phyloP scores from a whole-genome alignment of 2,329 filamentous ascomycete genomes.

The Celoporthe dispersa region DNA sequence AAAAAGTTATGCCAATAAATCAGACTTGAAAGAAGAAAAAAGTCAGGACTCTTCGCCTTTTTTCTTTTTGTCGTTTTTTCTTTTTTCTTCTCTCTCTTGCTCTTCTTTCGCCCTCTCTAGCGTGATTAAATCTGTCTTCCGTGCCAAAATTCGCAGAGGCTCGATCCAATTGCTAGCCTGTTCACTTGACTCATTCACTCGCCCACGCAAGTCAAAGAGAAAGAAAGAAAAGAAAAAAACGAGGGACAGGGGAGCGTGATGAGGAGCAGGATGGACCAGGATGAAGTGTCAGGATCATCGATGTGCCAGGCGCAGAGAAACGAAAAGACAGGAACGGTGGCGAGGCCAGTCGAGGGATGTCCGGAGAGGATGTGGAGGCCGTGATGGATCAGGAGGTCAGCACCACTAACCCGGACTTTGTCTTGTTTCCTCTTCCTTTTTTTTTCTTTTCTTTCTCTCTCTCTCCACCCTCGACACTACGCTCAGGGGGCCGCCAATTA shows the following conservation, averaged over 20 bases:
- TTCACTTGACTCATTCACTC: not conserved
- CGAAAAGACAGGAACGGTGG: too few relatives aligned
- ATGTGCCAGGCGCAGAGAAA: not conserved
- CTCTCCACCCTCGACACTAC: not conserved
- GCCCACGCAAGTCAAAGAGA: not conserved
- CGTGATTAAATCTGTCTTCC: not conserved
- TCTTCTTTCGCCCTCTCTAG: not conserved
- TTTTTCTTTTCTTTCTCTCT: not conserved
- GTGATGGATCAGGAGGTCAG: not conserved
- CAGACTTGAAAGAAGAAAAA: too few relatives aligned
- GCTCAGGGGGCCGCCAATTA: not conserved
- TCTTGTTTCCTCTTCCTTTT: too few relatives aligned
- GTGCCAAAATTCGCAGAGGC: not conserved
- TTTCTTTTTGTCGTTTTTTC: not conserved
- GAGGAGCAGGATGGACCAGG: not conserved
- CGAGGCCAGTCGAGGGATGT: not conserved
- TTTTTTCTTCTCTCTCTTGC: not conserved
- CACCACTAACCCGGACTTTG: not conserved
- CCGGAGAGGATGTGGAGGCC: not conserved
- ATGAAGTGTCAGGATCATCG: not conserved
- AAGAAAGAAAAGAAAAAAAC: too few relatives aligned
- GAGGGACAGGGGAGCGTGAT: constrained; percentile 2
- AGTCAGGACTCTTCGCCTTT: not conserved
- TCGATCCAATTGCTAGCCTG: not conserved
- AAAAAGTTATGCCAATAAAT: not conserved